Evolutionary conservation across 2,329 filamentous ascomycete genomes (phyloP).

Genomic region (Alternaria sp.): DNA sequence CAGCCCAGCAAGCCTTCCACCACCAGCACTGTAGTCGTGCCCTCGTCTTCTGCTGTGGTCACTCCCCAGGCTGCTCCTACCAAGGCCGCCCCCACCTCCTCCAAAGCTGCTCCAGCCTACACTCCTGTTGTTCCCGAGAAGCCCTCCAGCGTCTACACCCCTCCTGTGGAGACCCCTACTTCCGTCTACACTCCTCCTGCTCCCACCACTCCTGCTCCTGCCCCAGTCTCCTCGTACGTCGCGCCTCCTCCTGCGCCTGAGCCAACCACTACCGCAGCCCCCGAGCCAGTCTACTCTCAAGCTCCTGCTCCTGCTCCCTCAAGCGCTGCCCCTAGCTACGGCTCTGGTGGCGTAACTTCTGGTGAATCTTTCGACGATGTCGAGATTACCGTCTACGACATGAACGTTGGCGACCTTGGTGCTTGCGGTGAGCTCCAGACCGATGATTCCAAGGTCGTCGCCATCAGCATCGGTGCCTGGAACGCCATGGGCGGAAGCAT

Average conservation of each 20-base stretch:
- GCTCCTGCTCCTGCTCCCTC: slow-evolving; percentile 13
- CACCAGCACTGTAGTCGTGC: slow-evolving; percentile 20
- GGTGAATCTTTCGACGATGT: slow-evolving; percentile 23
- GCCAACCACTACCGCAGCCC: slow-evolving; percentile 7
- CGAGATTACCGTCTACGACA: slow-evolving; percentile 45
- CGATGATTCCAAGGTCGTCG: slow-evolving; percentile 35
- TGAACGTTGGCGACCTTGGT: slow-evolving; percentile 30
- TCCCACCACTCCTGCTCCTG: slow-evolving; percentile 15
- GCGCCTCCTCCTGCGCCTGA: slow-evolving; percentile 10
- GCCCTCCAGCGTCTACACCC: slow-evolving; percentile 20
- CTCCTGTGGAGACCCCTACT: slow-evolving; percentile 11
- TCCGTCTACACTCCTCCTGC: slow-evolving; percentile 1
- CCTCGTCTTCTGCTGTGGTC: slow-evolving; percentile 14
- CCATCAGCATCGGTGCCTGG: slow-evolving; percentile 35
- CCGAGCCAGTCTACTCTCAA: slow-evolving; percentile 4
- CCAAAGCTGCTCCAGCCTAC: slow-evolving; percentile 15
- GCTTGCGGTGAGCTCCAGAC: slow-evolving; percentile 38
- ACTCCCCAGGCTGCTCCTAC: slow-evolving; percentile 17
- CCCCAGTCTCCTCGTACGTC: slow-evolving; percentile 7
- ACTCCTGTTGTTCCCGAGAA: slow-evolving; percentile 13
- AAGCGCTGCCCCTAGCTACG: slow-evolving; percentile 4
- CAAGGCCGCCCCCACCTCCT: not conserved
- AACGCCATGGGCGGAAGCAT: slow-evolving; percentile 29
- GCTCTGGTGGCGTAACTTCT: not conserved
- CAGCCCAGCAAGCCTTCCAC: slow-evolving; percentile 27